phyloP scores from a whole-genome alignment of 2,329 filamentous ascomycete species.

The Elsinoe arachidis region DNA sequence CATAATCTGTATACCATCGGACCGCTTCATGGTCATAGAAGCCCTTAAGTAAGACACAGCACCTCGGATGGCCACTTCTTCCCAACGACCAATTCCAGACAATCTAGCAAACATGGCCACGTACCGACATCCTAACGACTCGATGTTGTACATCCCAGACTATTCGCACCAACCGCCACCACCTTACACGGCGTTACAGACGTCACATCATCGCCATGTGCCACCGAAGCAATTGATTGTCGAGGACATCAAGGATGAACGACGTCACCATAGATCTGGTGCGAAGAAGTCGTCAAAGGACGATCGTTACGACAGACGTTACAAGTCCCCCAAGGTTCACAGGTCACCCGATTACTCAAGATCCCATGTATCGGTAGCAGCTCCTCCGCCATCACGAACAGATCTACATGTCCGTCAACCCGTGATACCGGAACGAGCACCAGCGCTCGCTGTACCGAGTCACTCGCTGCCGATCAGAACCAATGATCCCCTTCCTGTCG shows the following conservation, averaged over 20 bases:
- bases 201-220: neutral
- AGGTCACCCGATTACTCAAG: neutral
- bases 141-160: neutral
- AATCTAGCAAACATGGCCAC: neutral
- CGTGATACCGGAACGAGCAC: neutral
- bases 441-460: neutral
- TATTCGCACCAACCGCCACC: neutral
- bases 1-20: too few species aligned
- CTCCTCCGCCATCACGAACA: neutral
- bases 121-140: neutral
- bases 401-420: neutral
- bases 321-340: neutral
- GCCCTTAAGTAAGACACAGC: neutral
- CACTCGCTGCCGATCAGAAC: neutral
- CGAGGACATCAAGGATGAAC: neutral
- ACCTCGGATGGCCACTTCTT: neutral
- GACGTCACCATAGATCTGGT: neutral
- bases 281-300: neutral
- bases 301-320: neutral
- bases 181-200: neutral
- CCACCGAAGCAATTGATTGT: neutral
- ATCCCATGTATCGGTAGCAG: neutral
- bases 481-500: neutral
- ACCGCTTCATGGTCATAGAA: too few species aligned
- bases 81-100: neutral